phyloP scores from a whole-genome alignment of 257 asterid species.

The Solanum chilense region DNA sequence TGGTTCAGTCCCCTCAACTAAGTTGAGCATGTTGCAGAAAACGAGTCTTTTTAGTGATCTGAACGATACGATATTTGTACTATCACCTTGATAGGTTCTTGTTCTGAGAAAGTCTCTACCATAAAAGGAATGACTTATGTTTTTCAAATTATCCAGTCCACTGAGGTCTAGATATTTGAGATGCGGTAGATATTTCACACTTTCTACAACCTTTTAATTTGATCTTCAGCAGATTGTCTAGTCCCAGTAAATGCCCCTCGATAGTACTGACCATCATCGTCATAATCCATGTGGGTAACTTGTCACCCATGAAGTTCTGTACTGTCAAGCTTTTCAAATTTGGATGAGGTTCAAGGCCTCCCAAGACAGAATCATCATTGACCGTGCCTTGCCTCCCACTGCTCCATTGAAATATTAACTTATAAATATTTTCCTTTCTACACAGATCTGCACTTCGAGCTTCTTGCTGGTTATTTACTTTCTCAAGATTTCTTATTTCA shows the following conservation, averaged over 20 bases:
- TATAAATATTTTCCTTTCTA: not conserved
- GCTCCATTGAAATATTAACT: conserved; percentile 7
- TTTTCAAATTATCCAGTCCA: not conserved
- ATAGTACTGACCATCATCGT: not conserved
- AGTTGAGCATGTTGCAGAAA: not conserved
- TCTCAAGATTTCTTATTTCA: conserved; percentile 1
- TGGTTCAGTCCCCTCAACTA: conserved; percentile 9
- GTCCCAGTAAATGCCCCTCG: no score
- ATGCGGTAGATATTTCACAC: no score
- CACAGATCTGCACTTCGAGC: conserved; percentile 10
- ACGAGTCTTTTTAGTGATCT: conserved; percentile 2
- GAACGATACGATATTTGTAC: not conserved
- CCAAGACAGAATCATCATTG: no score
- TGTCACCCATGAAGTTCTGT: not conserved
- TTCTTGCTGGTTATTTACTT: conserved; percentile 4
- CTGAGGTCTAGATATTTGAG: not conserved
- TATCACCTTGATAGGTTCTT: not conserved
- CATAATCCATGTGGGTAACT: conserved; percentile 14
- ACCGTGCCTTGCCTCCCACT: not conserved
- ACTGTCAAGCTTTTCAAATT: conserved; percentile 7
- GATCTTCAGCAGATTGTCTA: no score
- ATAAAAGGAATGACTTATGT: conserved; percentile 10
- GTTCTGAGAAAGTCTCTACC: not conserved
- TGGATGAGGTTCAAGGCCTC: conserved; percentile 5
- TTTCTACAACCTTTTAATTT: no score